These are phyloP conservation scores for Priceomyces fermenticarens DNA, from an alignment of 805 yeast species.

Conservation along the genomic window DNA sequence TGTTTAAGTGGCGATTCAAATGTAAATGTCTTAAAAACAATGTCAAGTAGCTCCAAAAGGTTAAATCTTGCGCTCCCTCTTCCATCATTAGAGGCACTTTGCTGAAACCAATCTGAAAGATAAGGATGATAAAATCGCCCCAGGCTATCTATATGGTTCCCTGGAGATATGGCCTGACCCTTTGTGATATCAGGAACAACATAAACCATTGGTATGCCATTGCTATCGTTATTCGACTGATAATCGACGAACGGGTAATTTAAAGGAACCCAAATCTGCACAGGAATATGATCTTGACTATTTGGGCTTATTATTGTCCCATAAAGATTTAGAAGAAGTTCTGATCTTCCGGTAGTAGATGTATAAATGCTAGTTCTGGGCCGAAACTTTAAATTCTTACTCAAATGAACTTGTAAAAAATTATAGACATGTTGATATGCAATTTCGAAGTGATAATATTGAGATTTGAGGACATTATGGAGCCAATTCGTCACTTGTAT, in stretches of 20 bases:
- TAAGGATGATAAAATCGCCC: slow-evolving; percentile 73
- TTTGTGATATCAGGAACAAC: slow-evolving; percentile 51
- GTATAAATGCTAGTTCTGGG: slow-evolving; percentile 63
- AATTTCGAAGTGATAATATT: slow-evolving; percentile 56
- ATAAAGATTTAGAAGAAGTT: slow-evolving; percentile 58
- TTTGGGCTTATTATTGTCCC: slow-evolving; percentile 49
- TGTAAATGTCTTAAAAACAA: background rate
- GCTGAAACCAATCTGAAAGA: slow-evolving; percentile 53
- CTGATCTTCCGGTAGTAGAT: slow-evolving; percentile 54
- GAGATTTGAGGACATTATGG: slow-evolving; percentile 41
- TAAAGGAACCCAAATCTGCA: slow-evolving; percentile 76
- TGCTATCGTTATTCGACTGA: slow-evolving; percentile 10
- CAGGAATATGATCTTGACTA: slow-evolving; percentile 34
- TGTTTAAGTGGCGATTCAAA: too few species aligned
- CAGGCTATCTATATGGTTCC: slow-evolving; percentile 63
- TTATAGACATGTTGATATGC: slow-evolving; percentile 62
- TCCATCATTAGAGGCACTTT: slow-evolving; percentile 8
- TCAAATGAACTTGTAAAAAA: slow-evolving; percentile 47
- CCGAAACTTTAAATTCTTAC: slow-evolving; percentile 39
- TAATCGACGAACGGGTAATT: slow-evolving; percentile 51
- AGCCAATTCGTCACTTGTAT: slow-evolving; percentile 38
- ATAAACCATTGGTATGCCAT: slow-evolving; percentile 60
- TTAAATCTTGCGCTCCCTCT: slow-evolving; percentile 15
- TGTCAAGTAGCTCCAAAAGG: slow-evolving; percentile 17
- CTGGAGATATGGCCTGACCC: slow-evolving; percentile 48